Base-by-base conservation (phyloP, 2,329 filamentous ascomycete genomes). In the Trichoderma sp. region DNA sequence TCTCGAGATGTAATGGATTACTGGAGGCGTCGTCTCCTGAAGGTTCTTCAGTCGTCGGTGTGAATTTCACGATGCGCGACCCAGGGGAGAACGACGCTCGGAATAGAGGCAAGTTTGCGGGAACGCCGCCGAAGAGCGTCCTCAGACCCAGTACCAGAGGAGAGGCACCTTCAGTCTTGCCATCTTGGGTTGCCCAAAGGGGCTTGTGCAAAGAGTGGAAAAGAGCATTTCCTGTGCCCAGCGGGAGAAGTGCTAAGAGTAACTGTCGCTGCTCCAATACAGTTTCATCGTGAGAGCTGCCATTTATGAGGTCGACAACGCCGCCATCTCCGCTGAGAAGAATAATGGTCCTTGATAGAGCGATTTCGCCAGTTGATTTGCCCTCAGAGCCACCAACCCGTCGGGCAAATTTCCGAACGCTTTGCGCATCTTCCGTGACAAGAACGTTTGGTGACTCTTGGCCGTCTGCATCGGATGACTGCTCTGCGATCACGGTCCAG, bases 281-380 rank as follows among this genome's bases (percentile, higher is more conserved):
- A 26, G 61, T 21, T 12, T 70, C 53, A 15, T 72, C 72, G 2
- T 69, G 51, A 1, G 72, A 68, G 30, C 80, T 84, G 3, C 87
- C 88, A 78, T 98, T 97, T 72, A 97, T 84, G 1, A 96, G 84
- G 76, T 98, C 95, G 21, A 94, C 87, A 2, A 97, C 81, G 6
- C 94, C 95, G 15, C 95, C 95, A 80, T 98, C 95, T 7, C 95
- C 95, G 63, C 92, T 95, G 6, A 98, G 85, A 14, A 98, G 86
- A 34, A 98, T 82, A 30, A 98, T 85, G 0, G 90, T 90, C 67
- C 73, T 70, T n/a, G 71, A 71, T 11, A n/a, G 79, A 15, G 1
- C 39, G n/a, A 21, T 6, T 24, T 53, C 21, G 11, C 47, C 47
- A 3, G n/a, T 7, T 5, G 3, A 53, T 21, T 9, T 63, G 84